Conservation (phyloP, 1,284 basidiomycete genomes). For the Ceratobasidium sp. region DNA sequence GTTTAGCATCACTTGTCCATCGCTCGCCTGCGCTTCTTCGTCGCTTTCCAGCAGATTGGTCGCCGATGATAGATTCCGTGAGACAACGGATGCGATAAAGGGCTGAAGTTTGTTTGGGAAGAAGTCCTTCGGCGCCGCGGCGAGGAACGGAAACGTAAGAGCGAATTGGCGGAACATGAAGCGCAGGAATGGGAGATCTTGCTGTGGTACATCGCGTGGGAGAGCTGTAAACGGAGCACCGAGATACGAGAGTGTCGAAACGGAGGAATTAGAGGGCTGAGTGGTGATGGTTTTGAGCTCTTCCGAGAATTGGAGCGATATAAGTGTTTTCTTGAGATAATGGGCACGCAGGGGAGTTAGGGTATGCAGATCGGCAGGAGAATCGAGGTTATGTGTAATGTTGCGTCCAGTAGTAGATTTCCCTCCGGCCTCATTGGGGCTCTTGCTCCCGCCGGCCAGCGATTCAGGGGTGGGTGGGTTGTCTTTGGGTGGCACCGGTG, state of each 20-base stretch:
- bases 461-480: slow-evolving; percentile 18
- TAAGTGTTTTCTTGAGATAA: slow-evolving; percentile 95
- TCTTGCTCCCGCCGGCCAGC: slow-evolving; percentile 11
- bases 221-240: slow-evolving; percentile 87
- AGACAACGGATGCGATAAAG: slow-evolving; percentile 84
- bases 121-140: slow-evolving; percentile 86
- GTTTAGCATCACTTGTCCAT: slow-evolving; percentile 71
- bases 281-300: slow-evolving; percentile 82
- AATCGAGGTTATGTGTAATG: slow-evolving; percentile 42
- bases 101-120: slow-evolving; percentile 94
- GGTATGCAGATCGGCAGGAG: slow-evolving; percentile 34
- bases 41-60: slow-evolving; percentile 66
- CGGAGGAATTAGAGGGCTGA: slow-evolving; percentile 65
- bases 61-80: slow-evolving; percentile 79
- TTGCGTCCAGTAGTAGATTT: slow-evolving; percentile 41
- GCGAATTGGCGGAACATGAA: slow-evolving; percentile 93
- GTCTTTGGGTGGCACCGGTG: slow-evolving; percentile 38
- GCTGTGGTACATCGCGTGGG: slow-evolving; percentile 68
- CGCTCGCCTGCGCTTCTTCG: slow-evolving; percentile 64
- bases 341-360: slow-evolving; percentile 91
- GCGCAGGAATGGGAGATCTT: slow-evolving; percentile 88
- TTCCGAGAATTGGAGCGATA: slow-evolving; percentile 83
- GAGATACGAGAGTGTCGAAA: slow-evolving; percentile 86
- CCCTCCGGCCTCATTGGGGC: slow-evolving; percentile 5
- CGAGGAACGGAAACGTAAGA: slow-evolving; percentile 93